Evolutionary conservation across 148 eudicot genomes (phyloP).

Genomic region (Chenopodium formosanum): DNA sequence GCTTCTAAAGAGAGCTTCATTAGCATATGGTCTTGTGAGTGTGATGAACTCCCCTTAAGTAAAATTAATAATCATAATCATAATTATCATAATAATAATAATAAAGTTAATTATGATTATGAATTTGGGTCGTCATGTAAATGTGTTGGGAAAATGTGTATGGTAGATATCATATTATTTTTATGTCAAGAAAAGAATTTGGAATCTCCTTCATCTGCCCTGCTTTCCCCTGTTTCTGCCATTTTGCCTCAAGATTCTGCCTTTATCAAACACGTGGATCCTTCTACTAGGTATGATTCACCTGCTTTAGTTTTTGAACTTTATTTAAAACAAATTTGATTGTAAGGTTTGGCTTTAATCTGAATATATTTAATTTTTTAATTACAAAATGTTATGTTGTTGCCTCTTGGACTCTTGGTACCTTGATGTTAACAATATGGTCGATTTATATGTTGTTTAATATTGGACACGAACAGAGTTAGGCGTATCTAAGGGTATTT

Average conservation of each 20-base stretch:
- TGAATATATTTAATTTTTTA: not conserved
- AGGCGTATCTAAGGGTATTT: too few species aligned
- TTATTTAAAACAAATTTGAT: not conserved
- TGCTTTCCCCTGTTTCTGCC: conserved; percentile 61
- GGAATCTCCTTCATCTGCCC: conserved; percentile 48
- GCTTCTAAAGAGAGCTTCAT: conserved; percentile 49
- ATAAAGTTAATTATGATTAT: conserved; percentile 1
- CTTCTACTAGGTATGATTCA: conserved; percentile 55
- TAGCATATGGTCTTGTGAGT: conserved; percentile 53
- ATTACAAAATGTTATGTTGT: too few species aligned
- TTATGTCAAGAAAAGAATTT: conserved; percentile 55
- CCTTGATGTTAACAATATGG: not conserved
- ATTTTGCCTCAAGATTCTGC: conserved; percentile 34
- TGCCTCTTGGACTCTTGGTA: too few species aligned
- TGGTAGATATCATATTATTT: conserved; percentile 70
- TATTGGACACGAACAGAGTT: too few species aligned
- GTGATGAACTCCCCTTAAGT: too few species aligned
- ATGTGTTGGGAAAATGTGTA: conserved; percentile 71
- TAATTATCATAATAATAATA: not conserved
- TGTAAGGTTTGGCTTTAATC: not conserved
- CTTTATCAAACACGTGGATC: conserved; percentile 57
- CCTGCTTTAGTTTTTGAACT: not conserved
- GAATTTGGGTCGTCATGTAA: conserved; percentile 31
- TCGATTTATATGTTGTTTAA: too few species aligned
- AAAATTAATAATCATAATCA: not conserved